These are phyloP conservation scores for Mycena sp. DNA, from an alignment of 1,284 basidiomycete genomes.

Conservation along the genomic window DNA sequence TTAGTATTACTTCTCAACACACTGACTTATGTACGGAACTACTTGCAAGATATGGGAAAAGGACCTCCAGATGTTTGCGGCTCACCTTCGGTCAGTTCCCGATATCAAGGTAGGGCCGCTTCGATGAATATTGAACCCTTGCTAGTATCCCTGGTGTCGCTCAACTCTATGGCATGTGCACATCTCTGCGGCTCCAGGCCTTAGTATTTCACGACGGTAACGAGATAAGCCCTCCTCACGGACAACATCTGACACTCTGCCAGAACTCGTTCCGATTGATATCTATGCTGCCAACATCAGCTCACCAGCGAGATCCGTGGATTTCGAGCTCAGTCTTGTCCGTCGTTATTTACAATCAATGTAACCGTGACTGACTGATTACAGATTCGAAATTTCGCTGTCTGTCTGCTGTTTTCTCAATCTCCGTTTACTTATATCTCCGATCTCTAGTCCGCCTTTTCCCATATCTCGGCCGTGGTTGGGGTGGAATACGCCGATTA, in stretches of 20 bases:
- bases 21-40: background rate
- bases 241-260: background rate
- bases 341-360: background rate
- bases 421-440: background rate
- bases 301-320: background rate
- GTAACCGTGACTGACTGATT: background rate
- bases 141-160: constrained; percentile 1
- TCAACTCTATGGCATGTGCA: constrained; percentile 16
- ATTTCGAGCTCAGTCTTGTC: constrained; percentile 9
- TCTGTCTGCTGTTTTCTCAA: background rate
- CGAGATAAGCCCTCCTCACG: no score
- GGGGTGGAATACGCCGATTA: constrained; percentile 3
- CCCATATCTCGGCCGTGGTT: background rate
- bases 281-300: background rate
- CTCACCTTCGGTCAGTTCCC: constrained; percentile 1
- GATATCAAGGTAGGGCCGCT: background rate
- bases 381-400: constrained; percentile 8
- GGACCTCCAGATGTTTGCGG: constrained; percentile 9
- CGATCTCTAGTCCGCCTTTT: background rate
- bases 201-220: constrained; percentile 14
- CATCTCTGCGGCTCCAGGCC: background rate
- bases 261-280: constrained; percentile 15
- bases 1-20: no score
- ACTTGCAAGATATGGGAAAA: background rate
- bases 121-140: background rate